Percentiles rank a stretch among this genome's conserved stretches.
Conservation (phyloP, 352 stramenopile species). For the Aphanomyces astaci region DNA sequence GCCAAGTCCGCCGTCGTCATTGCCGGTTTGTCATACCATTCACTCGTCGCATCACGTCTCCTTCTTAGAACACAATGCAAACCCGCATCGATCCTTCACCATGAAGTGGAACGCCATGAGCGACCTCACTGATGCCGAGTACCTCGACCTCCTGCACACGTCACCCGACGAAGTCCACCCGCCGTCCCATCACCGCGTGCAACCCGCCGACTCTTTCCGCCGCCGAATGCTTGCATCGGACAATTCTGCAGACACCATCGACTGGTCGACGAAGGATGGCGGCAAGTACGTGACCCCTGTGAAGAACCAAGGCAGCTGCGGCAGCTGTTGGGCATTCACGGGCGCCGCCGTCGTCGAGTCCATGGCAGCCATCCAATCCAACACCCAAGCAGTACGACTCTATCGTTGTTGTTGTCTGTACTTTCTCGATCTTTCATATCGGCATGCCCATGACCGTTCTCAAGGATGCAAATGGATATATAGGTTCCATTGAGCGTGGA, state of each 20-base stretch:
- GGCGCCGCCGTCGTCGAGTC: slow-evolving; percentile 65
- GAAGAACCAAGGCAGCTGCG: slow-evolving; percentile 90
- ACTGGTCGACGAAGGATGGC: slow-evolving; percentile 59
- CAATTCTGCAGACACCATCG: slow-evolving; percentile 23
- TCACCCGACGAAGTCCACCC: neutral
- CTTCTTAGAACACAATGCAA: slow-evolving; percentile 20
- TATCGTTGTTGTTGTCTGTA: neutral
- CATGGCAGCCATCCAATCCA: slow-evolving; percentile 64
- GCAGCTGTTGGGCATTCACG: slow-evolving; percentile 91
- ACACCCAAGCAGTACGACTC: slow-evolving; percentile 40
- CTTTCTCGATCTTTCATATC: neutral
- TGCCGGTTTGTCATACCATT: neutral
- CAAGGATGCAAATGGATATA: no score
- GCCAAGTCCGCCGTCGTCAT: neutral
- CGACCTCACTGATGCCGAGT: slow-evolving; percentile 19
- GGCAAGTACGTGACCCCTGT: slow-evolving; percentile 84
- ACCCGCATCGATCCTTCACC: slow-evolving; percentile 6
- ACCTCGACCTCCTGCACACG: slow-evolving; percentile 1
- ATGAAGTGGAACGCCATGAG: slow-evolving; percentile 22
- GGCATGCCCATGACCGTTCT: no score
- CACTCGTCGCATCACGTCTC: neutral
- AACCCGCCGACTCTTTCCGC: neutral
- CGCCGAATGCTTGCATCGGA: neutral
- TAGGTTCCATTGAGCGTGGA: slow-evolving; percentile 70
- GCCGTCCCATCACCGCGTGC: neutral